These are phyloP conservation scores for Skeletonema grethae DNA, from an alignment of 108 stramenopile species.

Conservation along the genomic window DNA sequence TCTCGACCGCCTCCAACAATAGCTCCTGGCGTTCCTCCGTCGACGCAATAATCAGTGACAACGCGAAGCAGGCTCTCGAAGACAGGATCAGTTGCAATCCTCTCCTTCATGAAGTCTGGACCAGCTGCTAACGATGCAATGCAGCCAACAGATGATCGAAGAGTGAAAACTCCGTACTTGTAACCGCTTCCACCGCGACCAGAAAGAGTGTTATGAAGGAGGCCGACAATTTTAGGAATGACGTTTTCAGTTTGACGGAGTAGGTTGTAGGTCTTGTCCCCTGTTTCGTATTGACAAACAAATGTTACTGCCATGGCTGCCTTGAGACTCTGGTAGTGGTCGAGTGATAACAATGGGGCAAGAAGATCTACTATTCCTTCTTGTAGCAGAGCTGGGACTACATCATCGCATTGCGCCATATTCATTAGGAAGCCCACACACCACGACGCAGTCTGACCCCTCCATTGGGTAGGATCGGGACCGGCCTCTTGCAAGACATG, in stretches of 20 bases:
- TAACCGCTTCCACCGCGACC: conserved; percentile 90
- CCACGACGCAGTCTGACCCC: conserved; percentile 91
- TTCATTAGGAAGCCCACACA: conserved; percentile 94
- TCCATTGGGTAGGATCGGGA: conserved; percentile 91
- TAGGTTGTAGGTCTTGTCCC: conserved; percentile 87
- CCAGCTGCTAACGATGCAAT: conserved; percentile 87
- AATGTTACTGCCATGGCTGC: conserved; percentile 93
- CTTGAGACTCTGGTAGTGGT: conserved; percentile 92
- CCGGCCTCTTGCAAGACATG: conserved; percentile 89
- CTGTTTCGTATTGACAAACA: conserved; percentile 87
- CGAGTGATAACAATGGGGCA: conserved; percentile 82
- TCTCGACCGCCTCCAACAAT: conserved; percentile 90
- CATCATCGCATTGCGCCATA: conserved; percentile 90
- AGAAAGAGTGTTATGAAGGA: conserved; percentile 88
- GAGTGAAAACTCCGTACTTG: conserved; percentile 92
- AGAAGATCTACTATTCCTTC: conserved; percentile 89
- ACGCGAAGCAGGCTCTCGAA: conserved; percentile 88
- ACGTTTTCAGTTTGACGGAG: conserved; percentile 91
- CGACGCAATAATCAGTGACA: conserved; percentile 88
- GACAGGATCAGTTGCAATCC: conserved; percentile 84
- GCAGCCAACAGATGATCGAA: conserved; percentile 88
- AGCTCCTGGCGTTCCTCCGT: conserved; percentile 86
- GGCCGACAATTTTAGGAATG: conserved; percentile 86
- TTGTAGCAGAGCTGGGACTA: conserved; percentile 80
- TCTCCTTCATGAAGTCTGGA: conserved; percentile 92